Evolutionary conservation across 2,329 filamentous ascomycete genomes (phyloP).

Genomic region (Curvularia spicifera): DNA sequence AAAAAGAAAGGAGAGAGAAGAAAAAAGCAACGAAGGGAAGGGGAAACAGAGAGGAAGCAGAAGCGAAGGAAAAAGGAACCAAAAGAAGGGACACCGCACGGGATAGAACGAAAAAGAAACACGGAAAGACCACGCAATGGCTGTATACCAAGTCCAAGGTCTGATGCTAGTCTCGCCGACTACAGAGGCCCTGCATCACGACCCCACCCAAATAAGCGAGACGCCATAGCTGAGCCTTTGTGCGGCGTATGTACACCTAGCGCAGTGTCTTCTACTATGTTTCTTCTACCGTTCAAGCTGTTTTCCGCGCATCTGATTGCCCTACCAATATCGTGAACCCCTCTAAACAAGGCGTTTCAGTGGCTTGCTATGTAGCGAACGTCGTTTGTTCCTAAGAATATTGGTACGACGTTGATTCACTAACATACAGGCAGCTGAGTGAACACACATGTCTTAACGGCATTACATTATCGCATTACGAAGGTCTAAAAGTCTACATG

Average conservation of each 20-base stretch:
- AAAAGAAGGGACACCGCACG: too few relatives aligned
- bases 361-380: background rate
- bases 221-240: background rate
- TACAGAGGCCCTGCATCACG: background rate
- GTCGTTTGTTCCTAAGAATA: background rate
- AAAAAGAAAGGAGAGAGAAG: background rate
- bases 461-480: constrained; percentile 4
- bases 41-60: background rate
- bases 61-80: background rate
- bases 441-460: background rate
- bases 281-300: too few relatives aligned
- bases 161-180: background rate
- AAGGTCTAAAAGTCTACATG: background rate
- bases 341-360: background rate
- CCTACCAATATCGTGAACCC: background rate
- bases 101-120: too few relatives aligned
- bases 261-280: too few relatives aligned
- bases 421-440: background rate
- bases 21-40: background rate
- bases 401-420: background rate
- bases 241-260: too few relatives aligned
- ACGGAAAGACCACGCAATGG: too few relatives aligned
- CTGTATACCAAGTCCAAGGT: background rate
- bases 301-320: too few relatives aligned
- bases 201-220: background rate